Base-by-base conservation (phyloP, 2,329 filamentous ascomycete species). In the Pseudogymnoascus sp. region DNA sequence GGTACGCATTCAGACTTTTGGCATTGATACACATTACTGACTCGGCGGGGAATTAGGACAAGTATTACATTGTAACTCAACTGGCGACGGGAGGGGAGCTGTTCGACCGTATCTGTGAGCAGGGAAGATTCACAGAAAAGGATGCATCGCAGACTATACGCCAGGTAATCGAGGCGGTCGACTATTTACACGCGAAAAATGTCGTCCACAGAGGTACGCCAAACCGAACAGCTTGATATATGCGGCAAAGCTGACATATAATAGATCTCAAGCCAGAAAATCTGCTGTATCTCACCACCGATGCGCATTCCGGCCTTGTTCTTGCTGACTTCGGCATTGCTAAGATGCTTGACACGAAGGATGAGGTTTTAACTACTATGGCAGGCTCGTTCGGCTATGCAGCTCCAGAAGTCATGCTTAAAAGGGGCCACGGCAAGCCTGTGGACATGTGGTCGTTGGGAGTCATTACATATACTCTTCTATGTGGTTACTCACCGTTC, bases 401-500 rank as follows among this genome's bases (percentile, higher is more conserved):
- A 17, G 94, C 94, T 1, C 94, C 94, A 7, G 94, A 99, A 75
- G 92, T 99, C 64, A 99, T 99, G 94, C 82, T 96, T 67, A 97
- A 97, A 81, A 87, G 91, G 72, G 94, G 94, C 17, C 95, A 99
- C 74, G 94, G 94, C 74, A 99, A 97, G 77, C 91, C 94, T 4
- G 94, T 97, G 35, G 94, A 99, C 74, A 96, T 99, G 91, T 99
- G 94, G 94, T 97, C 94, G 2, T 84, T 99, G 77, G 94, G 94
- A 65, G 94, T 99, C 71, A 99, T 99, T 71, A 97, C 94, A 42
- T 99, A 99, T 78, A 99, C 94, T 13, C 82, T 99, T 29, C 89
- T 99, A 60, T 99, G 95, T 74, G 94, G 94, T 68, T 99, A 99
- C 80, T 97, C 93, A 48, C 94, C 94, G 17, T 99, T 99, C 84